These are phyloP conservation scores for Tulasnella sp. DNA, from an alignment of 768 basidiomycete genomes.

Conservation along the genomic window DNA sequence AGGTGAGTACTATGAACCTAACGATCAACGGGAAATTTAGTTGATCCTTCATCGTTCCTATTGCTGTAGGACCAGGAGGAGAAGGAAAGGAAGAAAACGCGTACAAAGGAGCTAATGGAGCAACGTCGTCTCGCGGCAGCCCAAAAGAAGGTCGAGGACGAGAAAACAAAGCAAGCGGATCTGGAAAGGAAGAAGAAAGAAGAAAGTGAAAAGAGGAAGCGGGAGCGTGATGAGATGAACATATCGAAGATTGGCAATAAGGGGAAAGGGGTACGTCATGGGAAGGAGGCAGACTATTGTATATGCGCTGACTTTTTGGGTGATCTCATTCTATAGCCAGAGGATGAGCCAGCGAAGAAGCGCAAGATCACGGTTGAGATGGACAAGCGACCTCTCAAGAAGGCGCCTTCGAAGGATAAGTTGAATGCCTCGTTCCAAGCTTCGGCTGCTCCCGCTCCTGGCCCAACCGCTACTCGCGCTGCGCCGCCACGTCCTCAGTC, in stretches of 20 bases:
- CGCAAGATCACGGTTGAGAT: constrained; percentile 45
- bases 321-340: constrained; percentile 28
- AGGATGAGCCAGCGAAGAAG: constrained; percentile 64
- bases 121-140: constrained; percentile 54
- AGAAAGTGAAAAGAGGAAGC: constrained; percentile 65
- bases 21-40: not conserved
- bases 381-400: constrained; percentile 49
- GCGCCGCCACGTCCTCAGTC: constrained; percentile 20
- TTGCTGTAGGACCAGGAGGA: constrained; percentile 97
- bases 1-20: constrained; percentile 53
- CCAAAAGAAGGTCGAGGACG: constrained; percentile 73
- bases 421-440: constrained; percentile 24
- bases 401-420: constrained; percentile 45
- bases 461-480: constrained; percentile 27
- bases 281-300: not conserved
- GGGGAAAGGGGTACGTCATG: constrained; percentile 26
- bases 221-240: constrained; percentile 71
- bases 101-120: constrained; percentile 67
- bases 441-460: constrained; percentile 2
- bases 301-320: not conserved
- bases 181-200: constrained; percentile 64
- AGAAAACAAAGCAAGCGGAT: constrained; percentile 48
- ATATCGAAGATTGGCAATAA: constrained; percentile 52
- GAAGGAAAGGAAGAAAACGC: constrained; percentile 61
- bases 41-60: no score